These are phyloP conservation scores for Daldinia caldariorum DNA, from an alignment of 495 filamentous ascomycete species.

Conservation along the genomic window DNA sequence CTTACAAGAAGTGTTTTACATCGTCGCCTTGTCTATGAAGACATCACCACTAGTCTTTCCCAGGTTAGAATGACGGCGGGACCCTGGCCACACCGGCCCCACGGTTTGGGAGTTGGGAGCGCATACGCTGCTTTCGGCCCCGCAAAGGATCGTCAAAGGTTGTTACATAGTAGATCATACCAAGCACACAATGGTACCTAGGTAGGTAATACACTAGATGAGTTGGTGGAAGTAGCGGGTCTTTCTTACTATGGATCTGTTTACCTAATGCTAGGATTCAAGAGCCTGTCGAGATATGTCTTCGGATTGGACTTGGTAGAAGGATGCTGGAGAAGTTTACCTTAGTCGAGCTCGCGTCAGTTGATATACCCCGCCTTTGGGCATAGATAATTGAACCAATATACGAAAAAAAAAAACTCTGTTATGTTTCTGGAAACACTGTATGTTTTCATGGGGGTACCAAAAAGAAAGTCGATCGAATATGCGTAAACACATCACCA, in stretches of 20 bases:
- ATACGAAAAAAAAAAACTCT: neutral
- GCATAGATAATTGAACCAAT: neutral
- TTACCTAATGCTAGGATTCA: conserved; percentile 20
- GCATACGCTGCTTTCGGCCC: conserved; percentile 2
- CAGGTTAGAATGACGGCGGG: neutral
- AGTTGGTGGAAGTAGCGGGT: neutral
- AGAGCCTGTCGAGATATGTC: conserved; percentile 22
- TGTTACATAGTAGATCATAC: neutral
- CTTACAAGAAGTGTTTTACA: neutral
- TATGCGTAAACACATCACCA: neutral
- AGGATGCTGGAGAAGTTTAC: neutral
- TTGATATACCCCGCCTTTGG: neutral
- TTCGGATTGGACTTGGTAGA: conserved; percentile 7
- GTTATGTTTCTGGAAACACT: neutral
- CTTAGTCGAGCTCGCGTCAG: neutral
- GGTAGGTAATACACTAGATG: too few relatives aligned
- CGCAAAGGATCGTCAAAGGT: conserved; percentile 15
- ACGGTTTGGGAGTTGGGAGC: conserved; percentile 6
- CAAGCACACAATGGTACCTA: conserved; percentile 1
- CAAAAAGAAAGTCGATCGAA: neutral
- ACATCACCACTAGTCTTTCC: neutral
- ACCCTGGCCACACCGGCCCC: conserved; percentile 6
- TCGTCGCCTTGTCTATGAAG: neutral
- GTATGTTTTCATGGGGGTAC: neutral
- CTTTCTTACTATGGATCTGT: too few relatives aligned